Evolutionary conservation across 2,329 filamentous ascomycete genomes (phyloP), one percentile per base, ranked within the genome.

Genomic region (Beauveria asiatica): DNA sequence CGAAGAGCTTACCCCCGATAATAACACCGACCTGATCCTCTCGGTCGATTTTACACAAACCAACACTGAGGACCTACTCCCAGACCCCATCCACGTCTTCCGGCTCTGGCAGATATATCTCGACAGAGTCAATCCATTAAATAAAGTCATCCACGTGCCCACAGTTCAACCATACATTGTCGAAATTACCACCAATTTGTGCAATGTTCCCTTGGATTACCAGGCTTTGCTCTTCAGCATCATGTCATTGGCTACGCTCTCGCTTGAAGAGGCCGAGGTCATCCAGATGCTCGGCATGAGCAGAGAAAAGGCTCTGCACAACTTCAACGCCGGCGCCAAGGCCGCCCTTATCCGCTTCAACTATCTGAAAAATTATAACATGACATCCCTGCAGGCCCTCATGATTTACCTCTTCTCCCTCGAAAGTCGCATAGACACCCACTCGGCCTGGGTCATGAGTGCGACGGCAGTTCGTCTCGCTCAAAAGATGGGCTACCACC

Each of bases 101-200:
- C 80, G 80, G 55, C 78, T 93, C 5, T 93, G 89, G 89, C 86
- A 91, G 69, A 76, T 84, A 9, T 92, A 87, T 64, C 74, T 91
- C 6, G 84, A 90, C 53, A 85, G 89, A 62, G 84, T 92, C 59
- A 88, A 92, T 66, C 88, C 89, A 0, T 70, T 91, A 50, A 83
- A 84, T 65, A 92, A 92, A 69, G 74, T 83, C 50, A 84, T 90
- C 25, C 89, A 93, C 68, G 81, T 87, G 1, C 88, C 89, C 0
- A 85, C 85, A 0, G 71, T 90, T 4, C 85, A 91, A 66, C 80
- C 81, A 2, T 80, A 82, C 50, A 75, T 92, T 8, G 78, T 88
- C 42, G 82, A 88, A 61, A 85, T 86, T 2, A 81, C 80, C 1
- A 78, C 78, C 17, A 79, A 83, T 62, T 74, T 86, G 21, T 73